Evolutionary conservation across 1,139 yeast genomes (phyloP).

Genomic region (Candida labiduridarum): DNA sequence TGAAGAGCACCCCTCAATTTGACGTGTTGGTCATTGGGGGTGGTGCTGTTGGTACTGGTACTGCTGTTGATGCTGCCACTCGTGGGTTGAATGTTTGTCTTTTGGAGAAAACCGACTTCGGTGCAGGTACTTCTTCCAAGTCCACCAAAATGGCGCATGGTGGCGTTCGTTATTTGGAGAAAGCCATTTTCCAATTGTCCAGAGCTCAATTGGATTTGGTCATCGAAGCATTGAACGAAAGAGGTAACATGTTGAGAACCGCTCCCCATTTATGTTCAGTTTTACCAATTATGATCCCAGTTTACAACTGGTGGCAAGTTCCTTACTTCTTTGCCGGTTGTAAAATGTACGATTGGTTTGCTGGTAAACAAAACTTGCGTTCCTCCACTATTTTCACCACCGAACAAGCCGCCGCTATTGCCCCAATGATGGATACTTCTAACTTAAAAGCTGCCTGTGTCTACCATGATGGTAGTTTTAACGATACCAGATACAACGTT

Average conservation of each 20-base stretch:
- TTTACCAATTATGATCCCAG: constrained; percentile 93
- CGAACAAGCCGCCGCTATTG: constrained; percentile 68
- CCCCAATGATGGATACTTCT: constrained; percentile 84
- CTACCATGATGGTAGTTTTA: constrained; percentile 94
- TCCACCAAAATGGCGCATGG: constrained; percentile 99
- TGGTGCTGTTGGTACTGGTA: constrained; percentile 95
- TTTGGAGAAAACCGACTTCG: constrained; percentile 86
- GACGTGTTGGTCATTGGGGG: constrained; percentile 91
- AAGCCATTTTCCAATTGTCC: constrained; percentile 89
- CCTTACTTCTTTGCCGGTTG: constrained; percentile 94
- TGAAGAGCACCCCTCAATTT: constrained; percentile 51
- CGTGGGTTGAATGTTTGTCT: constrained; percentile 89
- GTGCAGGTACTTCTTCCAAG: constrained; percentile 89
- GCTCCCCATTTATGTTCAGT: constrained; percentile 92
- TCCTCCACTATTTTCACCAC: constrained; percentile 74
- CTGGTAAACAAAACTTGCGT: constrained; percentile 85
- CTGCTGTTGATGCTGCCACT: constrained; percentile 89
- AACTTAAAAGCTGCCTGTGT: constrained; percentile 88
- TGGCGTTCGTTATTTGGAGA: constrained; percentile 93
- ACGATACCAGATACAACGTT: constrained; percentile 89
- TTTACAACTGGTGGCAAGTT: constrained; percentile 93
- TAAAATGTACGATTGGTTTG: constrained; percentile 89
- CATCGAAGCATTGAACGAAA: constrained; percentile 90
- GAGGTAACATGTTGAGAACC: constrained; percentile 84
- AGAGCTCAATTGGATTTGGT: constrained; percentile 91